Percentiles rank a stretch among this genome's conserved stretches.
phyloP scores from a whole-genome alignment of 345 rosid species.

The Salix suchowensis region DNA sequence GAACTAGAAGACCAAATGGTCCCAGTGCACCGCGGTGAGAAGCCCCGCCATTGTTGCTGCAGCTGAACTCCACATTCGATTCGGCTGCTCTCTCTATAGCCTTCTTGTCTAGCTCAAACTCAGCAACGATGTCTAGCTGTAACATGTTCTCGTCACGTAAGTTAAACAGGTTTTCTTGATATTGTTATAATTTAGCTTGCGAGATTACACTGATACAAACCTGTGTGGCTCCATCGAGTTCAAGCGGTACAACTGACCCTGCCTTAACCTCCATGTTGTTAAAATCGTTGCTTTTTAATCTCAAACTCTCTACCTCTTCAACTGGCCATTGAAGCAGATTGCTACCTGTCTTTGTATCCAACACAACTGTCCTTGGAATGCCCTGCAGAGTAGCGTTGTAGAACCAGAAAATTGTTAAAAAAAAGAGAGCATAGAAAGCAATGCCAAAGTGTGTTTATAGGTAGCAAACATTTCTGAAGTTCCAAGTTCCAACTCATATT shows the following conservation, averaged over 20 bases:
- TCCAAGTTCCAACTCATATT: no score
- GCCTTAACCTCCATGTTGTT: slow-evolving; percentile 39
- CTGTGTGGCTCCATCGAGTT: slow-evolving; percentile 66
- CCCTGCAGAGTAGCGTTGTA: slow-evolving; percentile 34
- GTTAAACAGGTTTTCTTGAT: background rate
- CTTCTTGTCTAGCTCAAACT: slow-evolving; percentile 58
- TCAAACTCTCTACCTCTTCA: slow-evolving; percentile 63
- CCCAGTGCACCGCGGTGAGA: slow-evolving; percentile 67
- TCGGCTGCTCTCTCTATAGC: slow-evolving; percentile 36
- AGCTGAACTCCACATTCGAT: slow-evolving; percentile 47
- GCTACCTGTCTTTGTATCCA: slow-evolving; percentile 56
- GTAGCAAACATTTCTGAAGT: no score
- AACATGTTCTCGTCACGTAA: background rate
- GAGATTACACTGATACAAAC: slow-evolving; percentile 17
- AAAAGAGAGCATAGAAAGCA: no score
- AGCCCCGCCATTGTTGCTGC: slow-evolving; percentile 49
- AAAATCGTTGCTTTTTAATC: slow-evolving; percentile 48
- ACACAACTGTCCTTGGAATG: slow-evolving; percentile 62
- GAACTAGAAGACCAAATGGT: slow-evolving; percentile 83
- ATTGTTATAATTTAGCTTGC: background rate
- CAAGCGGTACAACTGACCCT: slow-evolving; percentile 57
- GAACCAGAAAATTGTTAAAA: no score
- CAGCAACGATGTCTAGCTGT: slow-evolving; percentile 53
- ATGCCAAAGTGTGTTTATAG: no score
- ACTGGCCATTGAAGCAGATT: slow-evolving; percentile 85